Evolutionary conservation across 352 stramenopile genomes (phyloP), one percentile per base, ranked within the genome.

Genomic region (Phytophthora pseudosyringae): DNA sequence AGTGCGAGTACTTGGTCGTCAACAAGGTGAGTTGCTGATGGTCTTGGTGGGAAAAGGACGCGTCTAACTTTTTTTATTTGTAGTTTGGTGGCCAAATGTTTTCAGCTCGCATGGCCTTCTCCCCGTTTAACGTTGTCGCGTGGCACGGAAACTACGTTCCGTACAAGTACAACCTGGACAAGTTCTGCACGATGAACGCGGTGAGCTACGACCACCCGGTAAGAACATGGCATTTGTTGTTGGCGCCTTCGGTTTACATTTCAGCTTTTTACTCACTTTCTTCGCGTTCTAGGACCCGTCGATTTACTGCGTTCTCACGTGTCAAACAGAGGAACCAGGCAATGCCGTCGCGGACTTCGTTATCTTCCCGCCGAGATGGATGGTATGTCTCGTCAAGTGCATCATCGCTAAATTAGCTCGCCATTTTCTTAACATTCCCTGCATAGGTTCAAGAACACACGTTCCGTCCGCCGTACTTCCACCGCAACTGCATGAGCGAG

Each of bases 131-230:
- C 63, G 97, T 99, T 3, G 96, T 99, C 12, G 97, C 97, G n/a
- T 99, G 95, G 95, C 97, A 99, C 65, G 97, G 96, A 36, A 99
- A 99, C 75, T 99, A 99, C 61, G 75, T 97, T 13, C 97, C 97
- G 31, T 99, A 95, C 92, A 99, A 98, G 72, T 99, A 99, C 87
- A 89, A 98, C 64, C 73, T 99, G 48, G 77, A 90, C 56, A 93
- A 96, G 53, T 99, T 99, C 64, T 98, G 89, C 74, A 96, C 84
- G 39, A 95, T 99, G 75, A 98, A 98, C 67, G 94, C 89, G 11
- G 96, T 99, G 35, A 97, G 81, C 57, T 98, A 95, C 59, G 97
- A 99, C 81, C 97, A 99, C 79, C 88, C 94, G 44, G 74, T 83
- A 66, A 43, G 69, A 38, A 36, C 3, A 41, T 43, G 29, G 6